These are phyloP conservation scores for Eimeria sp. DNA, from an alignment of 169 alveolate species.

Conservation along the genomic window DNA sequence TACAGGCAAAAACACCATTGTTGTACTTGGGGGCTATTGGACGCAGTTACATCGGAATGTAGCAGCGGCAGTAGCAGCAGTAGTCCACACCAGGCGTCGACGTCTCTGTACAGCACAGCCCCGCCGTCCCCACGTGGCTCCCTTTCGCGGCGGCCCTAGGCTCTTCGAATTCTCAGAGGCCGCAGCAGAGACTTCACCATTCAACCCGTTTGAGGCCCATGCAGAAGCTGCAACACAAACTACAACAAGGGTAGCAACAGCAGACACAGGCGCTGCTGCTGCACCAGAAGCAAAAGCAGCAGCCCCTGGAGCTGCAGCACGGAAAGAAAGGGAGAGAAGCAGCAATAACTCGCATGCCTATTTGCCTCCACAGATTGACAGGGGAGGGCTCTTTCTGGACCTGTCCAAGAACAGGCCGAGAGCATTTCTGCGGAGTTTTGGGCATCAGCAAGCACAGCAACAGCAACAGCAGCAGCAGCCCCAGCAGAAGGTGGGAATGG, in stretches of 20 bases:
- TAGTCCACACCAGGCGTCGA: neutral
- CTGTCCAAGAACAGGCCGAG: neutral
- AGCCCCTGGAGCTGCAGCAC: neutral
- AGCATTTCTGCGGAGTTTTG: neutral
- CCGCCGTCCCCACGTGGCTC: neutral
- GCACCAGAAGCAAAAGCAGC: neutral
- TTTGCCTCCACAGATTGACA: neutral
- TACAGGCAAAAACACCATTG: neutral
- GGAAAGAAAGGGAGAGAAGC: neutral
- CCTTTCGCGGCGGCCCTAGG: constrained; percentile 37
- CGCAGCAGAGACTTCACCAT: neutral
- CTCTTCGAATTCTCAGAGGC: constrained; percentile 33
- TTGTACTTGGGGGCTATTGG: neutral
- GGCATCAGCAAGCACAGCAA: neutral
- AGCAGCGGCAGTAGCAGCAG: neutral
- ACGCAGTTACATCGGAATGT: neutral
- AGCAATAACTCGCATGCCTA: neutral
- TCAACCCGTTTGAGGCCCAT: neutral
- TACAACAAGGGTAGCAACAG: neutral
- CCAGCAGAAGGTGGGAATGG: neutral
- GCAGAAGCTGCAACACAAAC: neutral
- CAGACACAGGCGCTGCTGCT: neutral
- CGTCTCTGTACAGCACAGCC: neutral
- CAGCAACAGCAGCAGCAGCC: neutral
- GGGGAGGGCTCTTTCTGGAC: neutral